Evolutionary conservation across 306 rosid genomes (phyloP), one percentile per base, ranked within the genome.

Genomic region (Castanea crenata): DNA sequence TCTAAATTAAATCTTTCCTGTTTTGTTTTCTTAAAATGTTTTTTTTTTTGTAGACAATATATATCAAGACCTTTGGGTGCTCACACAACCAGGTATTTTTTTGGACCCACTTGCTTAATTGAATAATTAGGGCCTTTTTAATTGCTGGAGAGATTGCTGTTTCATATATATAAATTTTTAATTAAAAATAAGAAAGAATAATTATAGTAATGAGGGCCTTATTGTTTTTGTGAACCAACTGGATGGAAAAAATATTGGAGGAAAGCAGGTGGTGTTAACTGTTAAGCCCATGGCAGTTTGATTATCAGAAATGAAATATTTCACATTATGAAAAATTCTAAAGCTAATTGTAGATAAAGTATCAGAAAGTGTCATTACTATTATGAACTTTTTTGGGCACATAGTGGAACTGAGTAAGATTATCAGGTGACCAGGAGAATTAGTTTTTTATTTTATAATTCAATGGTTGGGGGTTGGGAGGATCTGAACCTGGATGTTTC

Each of bases 11-110:
- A 18, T 29, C 64, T 18, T 38, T 12, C 12, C 38, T n/a, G 41
- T 14, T 51, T 34, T 13, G 25, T 15, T 20, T 57, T 70, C 14
- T 65, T 68, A n/a, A 38, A 38, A 38, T 38, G 46, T 7, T 38
- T 38, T 38, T 7, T 7, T 31, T 3, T 31, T 35, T 81, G 71
- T 74, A 88, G 88, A 81, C 91, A 34, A 88, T 88, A 52, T 88
- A 83, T 67, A 82, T 88, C 74, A 88, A 88, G 77, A 88, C 91
- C 7, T 88, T 88, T 72, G 91, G 91, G 62, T 88, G 91, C 81
- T 88, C 91, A 14, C 91, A 88, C 81, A 88, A 88, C 75, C 91
- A 88, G 87, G 91, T 54, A 38, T 34, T 76, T 41, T 65, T 3
- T 25, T 46, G 44, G 14, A 49, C 54, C 54, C 16, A 13, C 54